Conservation (phyloP, 169 alveolate species). For the Babesia divergens region DNA sequence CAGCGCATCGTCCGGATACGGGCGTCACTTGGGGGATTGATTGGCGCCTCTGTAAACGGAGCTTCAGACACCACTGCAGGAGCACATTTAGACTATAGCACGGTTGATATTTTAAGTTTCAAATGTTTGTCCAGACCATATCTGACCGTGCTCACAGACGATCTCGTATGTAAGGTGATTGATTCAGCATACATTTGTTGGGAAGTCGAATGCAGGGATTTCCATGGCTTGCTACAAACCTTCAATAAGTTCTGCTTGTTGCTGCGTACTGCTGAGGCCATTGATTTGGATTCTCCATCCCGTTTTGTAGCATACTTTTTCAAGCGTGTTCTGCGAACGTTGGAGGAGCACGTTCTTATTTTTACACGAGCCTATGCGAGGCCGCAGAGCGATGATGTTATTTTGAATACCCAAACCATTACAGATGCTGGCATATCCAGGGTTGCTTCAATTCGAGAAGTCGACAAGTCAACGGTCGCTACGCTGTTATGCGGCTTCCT, state of each 20-base stretch:
- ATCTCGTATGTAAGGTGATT: background rate
- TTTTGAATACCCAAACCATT: background rate
- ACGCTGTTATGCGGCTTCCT: background rate
- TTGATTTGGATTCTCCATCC: background rate
- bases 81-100: background rate
- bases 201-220: constrained; percentile 2
- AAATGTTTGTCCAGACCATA: background rate
- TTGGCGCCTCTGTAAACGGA: background rate
- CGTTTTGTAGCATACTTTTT: background rate
- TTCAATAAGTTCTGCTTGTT: background rate
- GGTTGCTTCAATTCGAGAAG: background rate
- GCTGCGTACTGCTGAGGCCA: background rate
- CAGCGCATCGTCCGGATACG: background rate
- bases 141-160: background rate
- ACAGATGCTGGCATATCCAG: background rate
- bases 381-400: constrained; percentile 8
- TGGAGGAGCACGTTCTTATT: constrained; percentile 17
- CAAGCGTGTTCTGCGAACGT: background rate
- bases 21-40: background rate
- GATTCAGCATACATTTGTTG: background rate
- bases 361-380: constrained; percentile 8
- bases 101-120: background rate
- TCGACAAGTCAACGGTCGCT: background rate
- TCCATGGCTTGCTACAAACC: background rate
- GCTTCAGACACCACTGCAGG: background rate